Percentiles rank a stretch among this genome's conserved stretches.
These are phyloP conservation scores for Rhynchospora breviuscula DNA, from an alignment of 176 grass and related monocot species.

Conservation along the genomic window DNA sequence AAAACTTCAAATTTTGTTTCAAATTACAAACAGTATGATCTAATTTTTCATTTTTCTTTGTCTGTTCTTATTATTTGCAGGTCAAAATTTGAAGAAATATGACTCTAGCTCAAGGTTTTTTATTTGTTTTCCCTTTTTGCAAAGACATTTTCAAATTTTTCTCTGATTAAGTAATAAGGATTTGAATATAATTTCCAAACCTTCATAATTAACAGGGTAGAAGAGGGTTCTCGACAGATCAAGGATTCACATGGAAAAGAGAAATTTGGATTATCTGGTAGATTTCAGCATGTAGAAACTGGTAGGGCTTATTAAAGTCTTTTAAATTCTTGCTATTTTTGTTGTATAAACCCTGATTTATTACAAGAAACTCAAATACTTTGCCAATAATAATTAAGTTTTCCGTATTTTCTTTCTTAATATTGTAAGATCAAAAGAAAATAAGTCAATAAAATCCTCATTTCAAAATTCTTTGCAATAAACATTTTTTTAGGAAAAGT, in stretches of 20 bases:
- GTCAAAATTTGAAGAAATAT: slow-evolving; percentile 6
- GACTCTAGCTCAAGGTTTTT: neutral
- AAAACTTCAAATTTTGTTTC: neutral
- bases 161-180: neutral
- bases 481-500: neutral
- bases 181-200: neutral
- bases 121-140: neutral
- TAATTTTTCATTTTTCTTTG: neutral
- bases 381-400: neutral
- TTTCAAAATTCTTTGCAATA: neutral
- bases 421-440: neutral
- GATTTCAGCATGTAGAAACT: neutral
- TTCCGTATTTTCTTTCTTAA: neutral
- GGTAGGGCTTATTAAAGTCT: neutral
- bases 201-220: slow-evolving; percentile 9
- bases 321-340: neutral
- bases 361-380: neutral
- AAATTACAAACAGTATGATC: neutral
- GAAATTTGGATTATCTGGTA: slow-evolving; percentile 6
- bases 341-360: neutral
- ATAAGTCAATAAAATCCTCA: neutral
- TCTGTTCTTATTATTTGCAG: neutral
- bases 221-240: neutral
- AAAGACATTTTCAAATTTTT: neutral
- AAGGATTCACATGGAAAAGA: slow-evolving; percentile 5